Base-by-base conservation (phyloP, 2,329 filamentous ascomycete genomes). In the Cladosporium colombiae region DNA sequence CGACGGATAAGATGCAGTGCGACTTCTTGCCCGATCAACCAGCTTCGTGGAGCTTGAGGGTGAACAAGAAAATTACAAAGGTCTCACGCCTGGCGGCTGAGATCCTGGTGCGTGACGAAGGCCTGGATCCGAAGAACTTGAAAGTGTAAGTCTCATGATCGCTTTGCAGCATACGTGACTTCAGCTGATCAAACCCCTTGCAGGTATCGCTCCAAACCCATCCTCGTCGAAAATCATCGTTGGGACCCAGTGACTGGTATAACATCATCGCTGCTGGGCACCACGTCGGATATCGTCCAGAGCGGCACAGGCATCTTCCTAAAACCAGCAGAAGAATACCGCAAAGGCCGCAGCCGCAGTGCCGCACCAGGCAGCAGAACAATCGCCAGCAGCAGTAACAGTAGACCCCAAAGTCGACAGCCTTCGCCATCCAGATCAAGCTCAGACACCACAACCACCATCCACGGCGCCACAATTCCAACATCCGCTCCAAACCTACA, bases 1-100 rank as follows among this genome's bases (percentile, higher is more conserved):
- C 81, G 3, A 27, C 27, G 6, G 62, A 65, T 6, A 65, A 53
- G 27, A 65, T 65, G 62, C 62, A 52, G 16, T 65, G 62, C 40
- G 62, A 65, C 13, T 52, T 58, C 53, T 21, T 65, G 13, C 53
- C 53, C n/a, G 40, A 65, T 4, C 53, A 65, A 21, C 37, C 62
- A 18, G 62, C 62, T 16, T 65, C 62, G 5, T 65, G 62, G 62
- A 27, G 18, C 13, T 33, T 65, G 53, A 59, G 37, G 13, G 18
- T 65, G 14, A 59, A 59, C 56, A 59, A 59, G 21, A 58, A 59
- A 31, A 37, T 23, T 23, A 50, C n/a, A 2, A 56, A 55, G 25
- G 21, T 65, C 27, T 65, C 62, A 27, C 62, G 62, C 8, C 29
- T 59, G 14, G 62, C 62, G 1, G 62, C 62, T 13, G 62, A 65